Conservation (phyloP, 306 rosid genomes). For the Rubus idaeus region DNA sequence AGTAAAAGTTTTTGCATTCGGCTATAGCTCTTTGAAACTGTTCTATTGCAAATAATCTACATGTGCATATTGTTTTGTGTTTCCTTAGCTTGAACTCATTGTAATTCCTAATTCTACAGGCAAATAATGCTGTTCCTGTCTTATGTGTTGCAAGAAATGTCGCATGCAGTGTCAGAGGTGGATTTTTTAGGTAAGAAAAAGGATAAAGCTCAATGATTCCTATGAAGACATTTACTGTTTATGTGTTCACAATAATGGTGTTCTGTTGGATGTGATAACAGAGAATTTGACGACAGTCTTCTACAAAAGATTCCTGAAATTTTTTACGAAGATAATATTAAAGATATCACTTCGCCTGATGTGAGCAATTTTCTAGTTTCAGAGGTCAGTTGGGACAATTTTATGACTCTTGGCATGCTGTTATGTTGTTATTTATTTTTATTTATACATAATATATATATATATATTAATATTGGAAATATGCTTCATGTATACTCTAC, state of each 20-base stretch:
- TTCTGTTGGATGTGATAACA: constrained; percentile 47
- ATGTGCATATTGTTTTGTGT: constrained; percentile 9
- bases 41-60: constrained; percentile 4
- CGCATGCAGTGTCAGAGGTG: constrained; percentile 98
- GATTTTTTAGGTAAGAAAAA: constrained; percentile 82
- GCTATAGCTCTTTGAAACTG: constrained; percentile 24
- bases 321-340: constrained; percentile 75
- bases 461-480: background rate
- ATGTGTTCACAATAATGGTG: background rate
- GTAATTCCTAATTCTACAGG: constrained; percentile 52
- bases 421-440: background rate
- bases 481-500: background rate
- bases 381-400: constrained; percentile 63
- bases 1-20: constrained; percentile 41
- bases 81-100: constrained; percentile 22
- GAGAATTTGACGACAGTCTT: constrained; percentile 90
- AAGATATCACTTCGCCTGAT: constrained; percentile 82
- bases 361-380: constrained; percentile 90
- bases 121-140: constrained; percentile 78
- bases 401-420: background rate
- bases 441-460: background rate
- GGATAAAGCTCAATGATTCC: background rate
- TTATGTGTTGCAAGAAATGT: constrained; percentile 97
- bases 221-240: background rate
- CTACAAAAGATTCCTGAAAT: constrained; percentile 74